Evolutionary conservation across 106 monocot genomes (phyloP).

Genomic region (Dendrobium nobile): DNA sequence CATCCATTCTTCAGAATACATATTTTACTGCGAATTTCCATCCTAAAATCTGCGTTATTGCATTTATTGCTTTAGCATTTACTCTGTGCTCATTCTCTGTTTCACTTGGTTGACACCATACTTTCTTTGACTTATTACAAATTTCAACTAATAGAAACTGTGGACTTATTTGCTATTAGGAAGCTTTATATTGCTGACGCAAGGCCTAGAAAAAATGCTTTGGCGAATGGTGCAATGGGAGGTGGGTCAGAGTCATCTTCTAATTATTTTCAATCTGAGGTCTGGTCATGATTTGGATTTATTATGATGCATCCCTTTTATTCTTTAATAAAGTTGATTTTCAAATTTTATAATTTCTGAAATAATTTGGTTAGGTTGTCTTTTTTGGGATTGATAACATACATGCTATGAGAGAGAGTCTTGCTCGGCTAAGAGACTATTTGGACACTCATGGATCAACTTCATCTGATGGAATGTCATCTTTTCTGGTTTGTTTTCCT

Average conservation of each 20-base stretch:
- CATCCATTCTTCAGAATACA: neutral
- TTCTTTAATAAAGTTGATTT: neutral
- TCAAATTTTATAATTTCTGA: neutral
- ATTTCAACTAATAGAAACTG: neutral
- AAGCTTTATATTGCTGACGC: slow-evolving; percentile 98
- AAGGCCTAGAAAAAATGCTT: slow-evolving; percentile 92
- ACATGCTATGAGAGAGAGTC: slow-evolving; percentile 95
- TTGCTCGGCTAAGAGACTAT: slow-evolving; percentile 87
- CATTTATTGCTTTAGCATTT: neutral
- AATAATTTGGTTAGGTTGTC: slow-evolving; percentile 48
- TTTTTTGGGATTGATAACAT: slow-evolving; percentile 84
- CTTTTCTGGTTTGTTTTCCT: slow-evolving; percentile 64
- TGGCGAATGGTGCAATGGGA: slow-evolving; percentile 95
- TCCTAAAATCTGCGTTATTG: neutral
- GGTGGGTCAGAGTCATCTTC: slow-evolving; percentile 98
- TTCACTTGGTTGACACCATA: neutral
- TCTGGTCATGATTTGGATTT: slow-evolving; percentile 15
- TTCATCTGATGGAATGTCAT: slow-evolving; percentile 96
- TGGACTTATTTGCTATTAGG: slow-evolving; percentile 30
- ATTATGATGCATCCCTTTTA: neutral
- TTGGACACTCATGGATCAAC: slow-evolving; percentile 87
- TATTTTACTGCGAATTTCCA: neutral
- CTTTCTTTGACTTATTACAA: slow-evolving; percentile 1
- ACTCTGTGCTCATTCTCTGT: neutral
- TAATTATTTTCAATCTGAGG: slow-evolving; percentile 94